Evolutionary conservation across 768 basidiomycete genomes (phyloP).

Genomic region (Lactarius sanguifluus): DNA sequence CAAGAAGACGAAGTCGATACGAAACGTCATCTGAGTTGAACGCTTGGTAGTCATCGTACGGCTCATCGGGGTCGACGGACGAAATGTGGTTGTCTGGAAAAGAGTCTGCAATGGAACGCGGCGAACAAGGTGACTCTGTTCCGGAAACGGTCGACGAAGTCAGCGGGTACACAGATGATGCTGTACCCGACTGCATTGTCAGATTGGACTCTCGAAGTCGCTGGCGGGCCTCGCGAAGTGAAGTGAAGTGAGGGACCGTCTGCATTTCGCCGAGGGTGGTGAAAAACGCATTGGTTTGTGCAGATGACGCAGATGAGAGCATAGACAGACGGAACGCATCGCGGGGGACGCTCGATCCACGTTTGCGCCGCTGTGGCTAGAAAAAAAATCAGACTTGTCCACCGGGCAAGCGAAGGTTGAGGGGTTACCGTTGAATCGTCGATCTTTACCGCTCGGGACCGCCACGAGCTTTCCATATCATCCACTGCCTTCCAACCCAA

Average conservation of each 20-base stretch:
- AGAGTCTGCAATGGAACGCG: constrained; percentile 53
- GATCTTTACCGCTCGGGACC: constrained; percentile 23
- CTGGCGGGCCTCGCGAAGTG: constrained; percentile 30
- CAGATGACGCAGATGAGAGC: constrained; percentile 27
- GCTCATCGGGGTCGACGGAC: constrained; percentile 30
- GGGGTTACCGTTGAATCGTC: constrained; percentile 26
- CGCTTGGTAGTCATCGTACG: constrained; percentile 31
- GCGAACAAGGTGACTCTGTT: constrained; percentile 64
- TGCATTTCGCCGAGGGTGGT: constrained; percentile 28
- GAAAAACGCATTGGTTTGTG: constrained; percentile 29
- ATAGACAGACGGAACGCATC: constrained; percentile 30
- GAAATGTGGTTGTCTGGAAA: constrained; percentile 45
- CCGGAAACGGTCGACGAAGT: constrained; percentile 65
- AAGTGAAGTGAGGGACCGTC: constrained; percentile 30
- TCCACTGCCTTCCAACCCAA: constrained; percentile 24
- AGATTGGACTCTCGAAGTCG: constrained; percentile 48
- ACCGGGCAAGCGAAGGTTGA: background rate
- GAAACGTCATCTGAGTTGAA: constrained; percentile 74
- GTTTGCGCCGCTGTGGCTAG: constrained; percentile 24
- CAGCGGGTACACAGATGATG: constrained; percentile 76
- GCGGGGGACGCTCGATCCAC: constrained; percentile 31
- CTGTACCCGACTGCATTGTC: constrained; percentile 64
- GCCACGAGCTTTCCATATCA: constrained; percentile 27
- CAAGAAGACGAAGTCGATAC: constrained; percentile 77
- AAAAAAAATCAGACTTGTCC: constrained; percentile 7